phyloP scores from a whole-genome alignment of 192 early-diverging fungal genomes.

The Phlyctochytrium planicorne region DNA sequence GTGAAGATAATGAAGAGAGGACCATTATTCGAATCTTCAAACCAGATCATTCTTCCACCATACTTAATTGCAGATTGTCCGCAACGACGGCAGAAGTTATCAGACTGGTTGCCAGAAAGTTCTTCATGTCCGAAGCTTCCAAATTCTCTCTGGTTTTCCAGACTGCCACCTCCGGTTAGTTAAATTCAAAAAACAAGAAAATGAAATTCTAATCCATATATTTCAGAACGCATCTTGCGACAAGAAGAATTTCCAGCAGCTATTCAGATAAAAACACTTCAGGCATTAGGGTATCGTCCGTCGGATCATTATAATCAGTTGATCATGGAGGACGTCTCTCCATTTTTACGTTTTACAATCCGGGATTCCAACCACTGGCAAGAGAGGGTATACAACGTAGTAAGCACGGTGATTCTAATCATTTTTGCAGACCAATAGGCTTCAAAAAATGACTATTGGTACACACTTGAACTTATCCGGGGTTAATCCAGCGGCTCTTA shows the following conservation, averaged over 20 bases:
- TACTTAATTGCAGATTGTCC: slow-evolving; percentile 65
- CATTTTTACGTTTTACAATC: slow-evolving; percentile 78
- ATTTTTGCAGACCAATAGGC: slow-evolving; percentile 13
- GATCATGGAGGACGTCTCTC: slow-evolving; percentile 84
- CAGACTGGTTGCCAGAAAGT: slow-evolving; percentile 74
- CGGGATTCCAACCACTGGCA: slow-evolving; percentile 27
- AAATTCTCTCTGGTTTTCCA: slow-evolving; percentile 10
- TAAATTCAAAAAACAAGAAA: background rate
- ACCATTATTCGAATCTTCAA: slow-evolving; percentile 70
- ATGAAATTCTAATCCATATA: slow-evolving; percentile 30
- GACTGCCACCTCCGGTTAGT: background rate
- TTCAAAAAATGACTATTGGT: slow-evolving; percentile 18
- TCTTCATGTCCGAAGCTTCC: slow-evolving; percentile 73
- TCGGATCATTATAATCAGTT: slow-evolving; percentile 75
- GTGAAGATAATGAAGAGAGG: background rate
- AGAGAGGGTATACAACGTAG: slow-evolving; percentile 9
- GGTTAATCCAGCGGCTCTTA: slow-evolving; percentile 74
- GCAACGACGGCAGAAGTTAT: slow-evolving; percentile 76
- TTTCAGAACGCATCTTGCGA: slow-evolving; percentile 69
- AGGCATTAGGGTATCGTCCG: slow-evolving; percentile 78
- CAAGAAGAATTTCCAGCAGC: slow-evolving; percentile 70
- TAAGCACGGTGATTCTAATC: slow-evolving; percentile 9
- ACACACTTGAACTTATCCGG: slow-evolving; percentile 64
- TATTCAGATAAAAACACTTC: slow-evolving; percentile 69
- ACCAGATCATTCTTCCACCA: slow-evolving; percentile 77